These are phyloP conservation scores for Beauveria scarabaeidicola DNA, from an alignment of 2,329 filamentous ascomycete species.

Conservation along the genomic window DNA sequence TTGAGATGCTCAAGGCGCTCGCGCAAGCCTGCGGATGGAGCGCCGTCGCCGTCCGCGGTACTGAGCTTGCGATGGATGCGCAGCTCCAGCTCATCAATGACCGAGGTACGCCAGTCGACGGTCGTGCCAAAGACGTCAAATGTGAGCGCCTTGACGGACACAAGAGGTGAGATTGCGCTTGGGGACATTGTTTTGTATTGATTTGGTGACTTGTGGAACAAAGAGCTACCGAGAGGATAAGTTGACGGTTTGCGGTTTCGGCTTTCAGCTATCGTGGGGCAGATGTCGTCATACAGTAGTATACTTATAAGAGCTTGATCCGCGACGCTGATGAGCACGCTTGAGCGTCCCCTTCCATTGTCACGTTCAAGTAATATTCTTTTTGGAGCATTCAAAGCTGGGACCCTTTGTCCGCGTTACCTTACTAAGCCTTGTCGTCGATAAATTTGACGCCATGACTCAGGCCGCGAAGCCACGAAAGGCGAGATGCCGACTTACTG, in stretches of 20 bases:
- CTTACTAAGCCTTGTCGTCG: too few relatives aligned
- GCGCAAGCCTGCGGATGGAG: constrained; percentile 38
- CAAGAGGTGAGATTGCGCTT: constrained; percentile 18
- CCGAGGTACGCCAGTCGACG: constrained; percentile 67
- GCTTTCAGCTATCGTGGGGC: background rate
- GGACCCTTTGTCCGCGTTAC: too few relatives aligned
- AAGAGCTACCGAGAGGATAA: background rate
- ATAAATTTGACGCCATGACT: too few relatives aligned
- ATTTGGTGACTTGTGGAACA: background rate
- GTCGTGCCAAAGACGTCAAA: constrained; percentile 77
- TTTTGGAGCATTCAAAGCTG: too few relatives aligned
- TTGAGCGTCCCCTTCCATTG: background rate
- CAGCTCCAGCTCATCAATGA: constrained; percentile 49
- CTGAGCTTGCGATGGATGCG: constrained; percentile 39
- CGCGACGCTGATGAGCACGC: background rate
- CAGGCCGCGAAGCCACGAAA: too few relatives aligned
- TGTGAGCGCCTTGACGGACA: constrained; percentile 48
- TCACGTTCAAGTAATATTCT: background rate
- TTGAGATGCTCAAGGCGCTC: constrained; percentile 42
- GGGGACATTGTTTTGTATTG: constrained; percentile 19
- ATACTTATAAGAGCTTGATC: background rate
- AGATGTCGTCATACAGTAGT: background rate
- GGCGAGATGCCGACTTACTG: too few relatives aligned
- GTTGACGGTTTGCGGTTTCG: background rate
- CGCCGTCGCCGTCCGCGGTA: constrained; percentile 34